Evolutionary conservation across 1,139 yeast genomes (phyloP).

Genomic region (Suhomyces ambrosiae): DNA sequence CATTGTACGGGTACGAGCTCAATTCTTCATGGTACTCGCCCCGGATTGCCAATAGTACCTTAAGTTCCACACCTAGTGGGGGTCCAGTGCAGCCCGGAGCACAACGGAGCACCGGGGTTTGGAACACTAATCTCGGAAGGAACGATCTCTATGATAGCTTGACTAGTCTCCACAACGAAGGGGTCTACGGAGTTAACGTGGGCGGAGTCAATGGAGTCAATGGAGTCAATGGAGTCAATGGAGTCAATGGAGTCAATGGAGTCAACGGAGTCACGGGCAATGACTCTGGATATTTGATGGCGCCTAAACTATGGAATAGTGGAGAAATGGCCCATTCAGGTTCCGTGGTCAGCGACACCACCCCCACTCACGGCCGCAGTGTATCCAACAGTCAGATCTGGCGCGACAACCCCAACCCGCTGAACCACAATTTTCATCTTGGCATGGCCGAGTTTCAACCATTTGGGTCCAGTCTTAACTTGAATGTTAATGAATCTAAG

Average conservation of each 20-base stretch:
- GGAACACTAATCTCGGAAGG: conserved; percentile 9
- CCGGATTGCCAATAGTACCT: conserved; percentile 16
- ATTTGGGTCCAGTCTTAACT: conserved; percentile 14
- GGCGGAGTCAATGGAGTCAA: conserved; percentile 6
- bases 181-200: conserved; percentile 9
- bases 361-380: conserved; percentile 21
- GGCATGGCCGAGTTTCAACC: conserved; percentile 18
- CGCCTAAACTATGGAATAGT: conserved; percentile 15
- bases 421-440: conserved; percentile 20
- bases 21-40: conserved; percentile 21
- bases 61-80: conserved; percentile 11
- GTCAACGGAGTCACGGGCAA: neutral
- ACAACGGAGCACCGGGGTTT: conserved; percentile 9
- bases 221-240: conserved; percentile 6
- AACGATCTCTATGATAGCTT: conserved; percentile 14
- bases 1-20: conserved; percentile 13
- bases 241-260: conserved; percentile 1
- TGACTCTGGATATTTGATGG: conserved; percentile 12
- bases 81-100: conserved; percentile 3
- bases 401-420: conserved; percentile 26
- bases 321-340: conserved; percentile 6
- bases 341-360: conserved; percentile 14
- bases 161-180: conserved; percentile 12
- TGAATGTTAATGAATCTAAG: conserved; percentile 1
- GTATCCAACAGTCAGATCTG: conserved; percentile 35